Evolutionary conservation across 2,329 filamentous ascomycete species (phyloP).

Genomic region (Pyrenophora graminea): DNA sequence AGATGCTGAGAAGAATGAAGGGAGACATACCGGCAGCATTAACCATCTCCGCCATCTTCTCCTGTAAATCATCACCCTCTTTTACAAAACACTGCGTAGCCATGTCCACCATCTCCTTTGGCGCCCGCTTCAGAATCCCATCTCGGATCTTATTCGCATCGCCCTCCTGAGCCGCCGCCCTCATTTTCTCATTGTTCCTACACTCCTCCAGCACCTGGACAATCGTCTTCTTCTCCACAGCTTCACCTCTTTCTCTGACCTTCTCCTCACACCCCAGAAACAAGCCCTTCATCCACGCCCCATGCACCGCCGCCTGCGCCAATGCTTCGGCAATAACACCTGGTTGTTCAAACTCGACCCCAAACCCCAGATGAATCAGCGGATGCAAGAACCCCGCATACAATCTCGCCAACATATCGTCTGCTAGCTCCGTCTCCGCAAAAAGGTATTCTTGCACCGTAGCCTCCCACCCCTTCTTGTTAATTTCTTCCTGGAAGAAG

Average conservation of each 20-base stretch:
- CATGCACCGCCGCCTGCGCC: conserved; percentile 75
- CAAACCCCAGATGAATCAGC: conserved; percentile 83
- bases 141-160: conserved; percentile 70
- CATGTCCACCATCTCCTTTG: conserved; percentile 65
- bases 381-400: conserved; percentile 76
- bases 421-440: conserved; percentile 64
- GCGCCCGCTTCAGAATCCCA: conserved; percentile 67
- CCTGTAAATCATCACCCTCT: conserved; percentile 59
- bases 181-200: conserved; percentile 60
- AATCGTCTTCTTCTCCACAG: conserved; percentile 47
- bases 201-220: conserved; percentile 66
- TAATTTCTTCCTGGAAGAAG: conserved; percentile 78
- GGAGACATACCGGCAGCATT: conserved; percentile 58
- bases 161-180: conserved; percentile 54
- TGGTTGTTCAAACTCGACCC: conserved; percentile 79
- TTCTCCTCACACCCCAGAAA: conserved; percentile 59
- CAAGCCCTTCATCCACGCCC: conserved; percentile 58
- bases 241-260: conserved; percentile 38
- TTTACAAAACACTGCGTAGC: conserved; percentile 60
- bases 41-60: conserved; percentile 69
- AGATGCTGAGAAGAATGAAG: not conserved
- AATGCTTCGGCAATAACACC: conserved; percentile 80
- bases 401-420: conserved; percentile 71
- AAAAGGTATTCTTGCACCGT: conserved; percentile 72
- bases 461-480: conserved; percentile 62